Evolutionary conservation across 768 basidiomycete genomes (phyloP).

Genomic region (Amanita brunnescens): DNA sequence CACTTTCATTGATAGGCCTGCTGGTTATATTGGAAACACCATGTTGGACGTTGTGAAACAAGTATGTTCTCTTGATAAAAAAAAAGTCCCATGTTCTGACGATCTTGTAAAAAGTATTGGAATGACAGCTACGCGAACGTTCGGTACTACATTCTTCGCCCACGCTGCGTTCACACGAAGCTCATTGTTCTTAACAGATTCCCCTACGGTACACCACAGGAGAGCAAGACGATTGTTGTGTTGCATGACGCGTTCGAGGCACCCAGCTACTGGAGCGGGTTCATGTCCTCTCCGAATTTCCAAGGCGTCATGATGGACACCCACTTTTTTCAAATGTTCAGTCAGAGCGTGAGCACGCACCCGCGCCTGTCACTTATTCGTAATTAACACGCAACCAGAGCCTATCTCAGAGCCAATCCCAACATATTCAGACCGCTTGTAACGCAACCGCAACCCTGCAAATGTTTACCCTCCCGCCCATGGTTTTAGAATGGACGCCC

Average conservation of each 20-base stretch:
- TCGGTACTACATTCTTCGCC: constrained; percentile 34
- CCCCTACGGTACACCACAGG: constrained; percentile 26
- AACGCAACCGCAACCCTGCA: constrained; percentile 33
- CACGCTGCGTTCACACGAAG: constrained; percentile 1
- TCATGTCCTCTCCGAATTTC: constrained; percentile 41
- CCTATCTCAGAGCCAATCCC: constrained; percentile 21
- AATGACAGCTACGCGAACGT: constrained; percentile 67
- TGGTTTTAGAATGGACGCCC: constrained; percentile 86
- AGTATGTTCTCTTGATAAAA: constrained; percentile 16
- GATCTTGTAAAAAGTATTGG: constrained; percentile 51
- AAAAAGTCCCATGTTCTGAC: constrained; percentile 1
- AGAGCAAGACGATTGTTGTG: constrained; percentile 59
- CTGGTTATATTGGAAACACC: constrained; percentile 52
- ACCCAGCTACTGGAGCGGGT: constrained; percentile 60
- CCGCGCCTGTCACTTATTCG: not conserved
- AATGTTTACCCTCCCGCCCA: constrained; percentile 59
- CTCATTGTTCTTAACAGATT: constrained; percentile 18
- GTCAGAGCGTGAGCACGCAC: constrained; percentile 33
- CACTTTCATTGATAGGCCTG: constrained; percentile 39
- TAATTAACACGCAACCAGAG: not conserved
- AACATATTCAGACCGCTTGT: constrained; percentile 62
- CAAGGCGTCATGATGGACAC: constrained; percentile 73
- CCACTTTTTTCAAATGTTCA: constrained; percentile 74
- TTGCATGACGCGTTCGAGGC: constrained; percentile 78
- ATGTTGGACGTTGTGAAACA: constrained; percentile 42